Base-by-base conservation (phyloP, 1,284 basidiomycete species). In the Mycosarcoma mackinlayi region DNA sequence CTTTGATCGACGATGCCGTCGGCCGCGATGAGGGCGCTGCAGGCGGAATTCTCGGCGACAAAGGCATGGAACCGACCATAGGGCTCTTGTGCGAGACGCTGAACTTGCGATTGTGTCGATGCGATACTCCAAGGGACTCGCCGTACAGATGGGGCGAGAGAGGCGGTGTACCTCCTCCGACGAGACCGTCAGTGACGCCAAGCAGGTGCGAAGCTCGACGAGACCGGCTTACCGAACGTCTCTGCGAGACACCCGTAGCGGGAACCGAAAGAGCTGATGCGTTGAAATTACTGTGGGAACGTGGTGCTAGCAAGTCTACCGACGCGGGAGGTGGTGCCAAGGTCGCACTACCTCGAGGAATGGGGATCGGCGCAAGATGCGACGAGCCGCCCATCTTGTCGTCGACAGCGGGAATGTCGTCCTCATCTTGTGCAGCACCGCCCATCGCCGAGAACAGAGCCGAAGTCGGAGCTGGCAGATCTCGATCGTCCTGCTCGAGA, bases 1-100 rank as follows among this genome's bases (percentile, higher is more conserved):
- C 96, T 83, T 93, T 97, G 85, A 98, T 98, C 3, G 94, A 94
- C 1, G 95, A 91, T 0, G 92, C 90, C 7, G 89, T 89, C 13
- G 91, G 89, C 24, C 93, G 88, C 13, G 92, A 87, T 28, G 90
- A 84, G 1, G 92, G 91, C 0, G 89, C 90, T 8, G 88, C 86
- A 1, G 93, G 89, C 3, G 92, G 87, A 47, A 95, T 88, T 23
- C 93, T 88, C 23, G 95, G 94, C n/a, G 96, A 98, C 1, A 95
- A 55, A 0, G 80, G 73, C 34, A 80, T 85, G n/a, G 72, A 68
- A 11, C 61, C 65, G 14, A 50, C 65, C 62, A 72, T 74, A 30
- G 63, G 76, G 47, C 73, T 75, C 28, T 60, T 60, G 42, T 72
- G 69, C 33, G 73, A 66, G 23, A 73, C 49, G 57, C 69, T 75